A percentile compares a stretch with the other conserved stretches of the same genome.
Conservation (phyloP, 768 basidiomycete species). For the Serendipita sp. region DNA sequence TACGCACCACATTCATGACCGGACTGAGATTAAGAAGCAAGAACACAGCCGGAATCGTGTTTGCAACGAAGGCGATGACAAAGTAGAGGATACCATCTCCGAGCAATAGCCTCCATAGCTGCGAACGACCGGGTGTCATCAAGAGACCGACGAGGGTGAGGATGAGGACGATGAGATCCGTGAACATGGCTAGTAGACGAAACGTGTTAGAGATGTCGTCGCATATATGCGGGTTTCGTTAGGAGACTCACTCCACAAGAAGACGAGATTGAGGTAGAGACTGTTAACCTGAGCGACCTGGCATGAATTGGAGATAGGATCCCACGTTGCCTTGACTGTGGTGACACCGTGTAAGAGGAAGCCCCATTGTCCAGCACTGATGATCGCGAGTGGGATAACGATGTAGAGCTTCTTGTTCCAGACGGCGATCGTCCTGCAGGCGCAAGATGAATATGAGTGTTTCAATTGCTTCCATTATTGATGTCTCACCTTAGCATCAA, state of each 20-base stretch:
- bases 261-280: constrained; percentile 43
- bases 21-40: constrained; percentile 54
- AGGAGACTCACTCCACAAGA: constrained; percentile 34
- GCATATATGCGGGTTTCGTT: background rate
- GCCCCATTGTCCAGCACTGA: constrained; percentile 60
- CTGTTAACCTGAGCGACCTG: constrained; percentile 44
- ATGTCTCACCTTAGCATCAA: background rate
- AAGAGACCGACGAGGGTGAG: constrained; percentile 49
- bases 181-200: constrained; percentile 36
- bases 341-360: constrained; percentile 54
- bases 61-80: constrained; percentile 52
- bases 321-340: constrained; percentile 39
- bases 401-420: constrained; percentile 47
- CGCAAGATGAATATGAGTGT: constrained; percentile 14
- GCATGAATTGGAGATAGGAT: constrained; percentile 29
- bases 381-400: constrained; percentile 31
- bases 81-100: constrained; percentile 62
- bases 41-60: constrained; percentile 45
- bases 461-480: constrained; percentile 17
- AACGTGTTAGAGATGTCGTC: constrained; percentile 1
- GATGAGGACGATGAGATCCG: constrained; percentile 47
- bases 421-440: constrained; percentile 36
- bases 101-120: constrained; percentile 50
- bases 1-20: constrained; percentile 29
- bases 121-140: constrained; percentile 32